Conservation (phyloP, 2,329 filamentous ascomycete species). For the Trichoderma sp. region DNA sequence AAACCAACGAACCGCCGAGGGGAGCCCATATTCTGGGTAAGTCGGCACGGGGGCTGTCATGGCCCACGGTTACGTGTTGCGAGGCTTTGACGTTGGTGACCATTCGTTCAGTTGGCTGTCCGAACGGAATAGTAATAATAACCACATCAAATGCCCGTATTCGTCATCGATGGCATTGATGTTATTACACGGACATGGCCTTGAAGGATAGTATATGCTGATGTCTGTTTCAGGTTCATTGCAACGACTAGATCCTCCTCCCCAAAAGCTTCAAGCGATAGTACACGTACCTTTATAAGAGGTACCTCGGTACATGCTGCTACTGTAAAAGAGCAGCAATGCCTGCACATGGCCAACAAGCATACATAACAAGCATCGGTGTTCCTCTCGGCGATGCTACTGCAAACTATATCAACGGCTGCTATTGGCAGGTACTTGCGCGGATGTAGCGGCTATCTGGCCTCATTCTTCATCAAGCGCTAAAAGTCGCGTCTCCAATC, state of each 20-base stretch:
- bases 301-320: neutral
- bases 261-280: neutral
- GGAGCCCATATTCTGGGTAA: constrained; percentile 25
- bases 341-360: neutral
- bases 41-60: constrained; percentile 23
- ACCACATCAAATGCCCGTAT: neutral
- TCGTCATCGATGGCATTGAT: neutral
- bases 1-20: neutral
- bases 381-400: neutral
- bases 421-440: constrained; percentile 13
- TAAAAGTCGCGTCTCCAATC: constrained; percentile 22
- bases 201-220: neutral
- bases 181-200: neutral
- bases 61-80: constrained; percentile 8
- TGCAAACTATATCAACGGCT: neutral
- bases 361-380: neutral
- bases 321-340: no score
- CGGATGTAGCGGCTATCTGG: constrained; percentile 34
- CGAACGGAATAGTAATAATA: neutral
- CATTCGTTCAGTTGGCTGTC: neutral
- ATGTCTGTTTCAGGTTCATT: neutral
- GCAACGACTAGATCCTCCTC: neutral
- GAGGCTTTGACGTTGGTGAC: neutral
- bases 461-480: constrained; percentile 21
- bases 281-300: neutral